A percentile compares a stretch with the other conserved stretches of the same genome.
phyloP scores from a whole-genome alignment of 2,329 filamentous ascomycete genomes.

The Colletotrichum plurivorum region DNA sequence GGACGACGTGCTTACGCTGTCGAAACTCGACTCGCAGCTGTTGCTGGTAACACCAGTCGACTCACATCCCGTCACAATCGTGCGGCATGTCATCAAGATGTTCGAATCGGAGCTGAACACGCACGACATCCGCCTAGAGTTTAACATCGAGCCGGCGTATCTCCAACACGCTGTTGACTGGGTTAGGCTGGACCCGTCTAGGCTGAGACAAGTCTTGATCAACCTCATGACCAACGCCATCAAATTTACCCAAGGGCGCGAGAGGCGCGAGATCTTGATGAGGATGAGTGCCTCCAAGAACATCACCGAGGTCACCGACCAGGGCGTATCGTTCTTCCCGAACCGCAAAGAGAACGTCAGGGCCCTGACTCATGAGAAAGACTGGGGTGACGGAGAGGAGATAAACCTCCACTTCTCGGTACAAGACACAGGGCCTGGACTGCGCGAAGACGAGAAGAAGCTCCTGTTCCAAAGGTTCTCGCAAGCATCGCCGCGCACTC shows the following conservation, averaged over 20 bases:
- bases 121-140: conserved; percentile 79
- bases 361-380: conserved; percentile 66
- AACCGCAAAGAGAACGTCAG: conserved; percentile 57
- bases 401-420: conserved; percentile 82
- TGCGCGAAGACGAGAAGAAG: conserved; percentile 76
- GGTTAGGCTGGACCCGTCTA: conserved; percentile 82
- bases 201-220: conserved; percentile 81
- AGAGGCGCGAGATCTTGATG: conserved; percentile 72
- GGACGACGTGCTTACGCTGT: conserved; percentile 76
- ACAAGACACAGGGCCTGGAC: conserved; percentile 78
- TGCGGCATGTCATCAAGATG: conserved; percentile 81
- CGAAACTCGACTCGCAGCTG: conserved; percentile 79
- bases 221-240: conserved; percentile 80
- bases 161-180: conserved; percentile 75
- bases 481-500: conserved; percentile 77
- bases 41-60: conserved; percentile 79
- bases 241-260: conserved; percentile 75
- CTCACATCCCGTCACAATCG: conserved; percentile 77
- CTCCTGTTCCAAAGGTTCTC: conserved; percentile 78
- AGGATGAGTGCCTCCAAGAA: conserved; percentile 74
- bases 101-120: conserved; percentile 82
- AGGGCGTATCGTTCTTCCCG: conserved; percentile 63
- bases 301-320: conserved; percentile 56
- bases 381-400: conserved; percentile 81
- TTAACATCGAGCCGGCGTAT: conserved; percentile 78